Evolutionary conservation across 345 rosid genomes (phyloP), one percentile per base, ranked within the genome.

Genomic region (Mallotus nudiflorus): DNA sequence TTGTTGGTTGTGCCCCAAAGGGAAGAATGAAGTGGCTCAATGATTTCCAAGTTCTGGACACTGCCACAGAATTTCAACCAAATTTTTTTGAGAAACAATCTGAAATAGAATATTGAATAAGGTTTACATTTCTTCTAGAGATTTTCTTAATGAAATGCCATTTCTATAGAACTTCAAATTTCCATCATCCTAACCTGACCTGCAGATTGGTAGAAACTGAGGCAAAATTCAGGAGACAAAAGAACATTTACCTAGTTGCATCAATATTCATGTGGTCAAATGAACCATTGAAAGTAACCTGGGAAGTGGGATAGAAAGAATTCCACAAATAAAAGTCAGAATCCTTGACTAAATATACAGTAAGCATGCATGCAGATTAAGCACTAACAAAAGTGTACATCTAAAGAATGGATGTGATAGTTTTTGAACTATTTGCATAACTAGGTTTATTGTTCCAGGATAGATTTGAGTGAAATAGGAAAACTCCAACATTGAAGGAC

Each of bases 221-320:
- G 49, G 40, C 61, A 66, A 52, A 62, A 50, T 62, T 70, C 27
- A 19, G 35, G 68, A 56, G 39, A 33, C 28, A 67, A 45, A 66
- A 65, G 61, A 35, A 70, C 64, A 66, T 55, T 8, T 86, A 94
- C 98, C 98, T 94, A 31, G 97, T 90, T 53, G 97, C 89, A 79
- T 94, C 98, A 53, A 94, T 86, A 74, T 83, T 91, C 97, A 94
- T 87, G 85, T 94, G 98, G 78, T 90, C 93, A 84, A 88, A 94
- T 65, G 98, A 91, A 75, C 98, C 98, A 84, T 91, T 94, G 73
- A 94, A 94, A 62, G 96, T 88, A 72, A 94, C 91, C 98, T 94
- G 83, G 58, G 59, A 67, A 63, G 27, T 94, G 83, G 58, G 59
- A 67, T 66, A 31, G 44, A 39, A 60, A 63, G 31, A 69, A 45